Conservation (phyloP, 1,284 basidiomycete genomes). For the Tilletia caries region DNA sequence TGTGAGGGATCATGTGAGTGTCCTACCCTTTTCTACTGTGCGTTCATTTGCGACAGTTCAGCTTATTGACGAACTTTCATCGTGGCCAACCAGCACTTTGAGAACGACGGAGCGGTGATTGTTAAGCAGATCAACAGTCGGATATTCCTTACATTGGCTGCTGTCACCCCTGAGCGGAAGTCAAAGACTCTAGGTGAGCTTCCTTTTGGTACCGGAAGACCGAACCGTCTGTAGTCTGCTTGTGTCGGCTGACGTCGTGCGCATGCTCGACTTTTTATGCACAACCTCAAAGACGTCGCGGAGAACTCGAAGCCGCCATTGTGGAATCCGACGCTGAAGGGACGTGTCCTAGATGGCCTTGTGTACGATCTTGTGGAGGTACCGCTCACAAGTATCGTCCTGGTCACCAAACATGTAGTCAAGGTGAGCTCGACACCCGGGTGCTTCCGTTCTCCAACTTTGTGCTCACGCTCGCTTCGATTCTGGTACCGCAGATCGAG, state of each 20-base stretch:
- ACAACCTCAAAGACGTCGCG: conserved; percentile 72
- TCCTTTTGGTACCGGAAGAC: conserved; percentile 13
- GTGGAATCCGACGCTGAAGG: conserved; percentile 35
- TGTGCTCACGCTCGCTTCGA: background rate
- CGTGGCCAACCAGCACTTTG: conserved; percentile 68
- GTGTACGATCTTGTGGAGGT: conserved; percentile 71
- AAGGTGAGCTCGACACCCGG: too few relatives aligned
- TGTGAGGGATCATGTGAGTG: conserved; percentile 72
- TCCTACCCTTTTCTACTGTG: too few relatives aligned
- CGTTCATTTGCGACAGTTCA: too few relatives aligned
- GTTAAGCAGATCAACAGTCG: conserved; percentile 65
- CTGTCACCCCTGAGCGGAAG: conserved; percentile 59
- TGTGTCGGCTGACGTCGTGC: background rate
- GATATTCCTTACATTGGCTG: conserved; percentile 71
- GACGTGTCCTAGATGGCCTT: conserved; percentile 59
- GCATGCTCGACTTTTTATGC: too few relatives aligned
- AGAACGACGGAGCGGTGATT: conserved; percentile 70
- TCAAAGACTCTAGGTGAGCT: conserved; percentile 56
- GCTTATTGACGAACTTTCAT: conserved; percentile 6
- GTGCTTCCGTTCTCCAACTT: too few relatives aligned
- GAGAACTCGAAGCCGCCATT: conserved; percentile 64
- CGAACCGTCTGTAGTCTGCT: background rate
- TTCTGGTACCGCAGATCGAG: conserved; percentile 57
- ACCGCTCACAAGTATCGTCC: conserved; percentile 69
- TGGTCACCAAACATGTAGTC: conserved; percentile 69